Evolutionary conservation across 345 rosid genomes (phyloP).

Genomic region (Gynandropsis gynandra): DNA sequence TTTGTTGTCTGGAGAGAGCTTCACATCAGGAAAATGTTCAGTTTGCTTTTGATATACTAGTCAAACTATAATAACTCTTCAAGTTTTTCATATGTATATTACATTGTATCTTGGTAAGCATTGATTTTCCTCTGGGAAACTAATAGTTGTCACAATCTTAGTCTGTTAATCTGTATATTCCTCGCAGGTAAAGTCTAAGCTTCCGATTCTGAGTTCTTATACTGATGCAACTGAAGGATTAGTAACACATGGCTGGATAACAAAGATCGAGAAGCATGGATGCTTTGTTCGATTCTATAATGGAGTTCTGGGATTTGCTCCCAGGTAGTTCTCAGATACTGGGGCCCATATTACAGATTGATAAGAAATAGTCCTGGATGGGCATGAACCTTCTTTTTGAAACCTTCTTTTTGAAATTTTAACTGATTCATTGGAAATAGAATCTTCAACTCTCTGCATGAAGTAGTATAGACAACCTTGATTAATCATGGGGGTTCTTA

Average conservation of each 20-base stretch:
- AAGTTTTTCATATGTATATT: neutral
- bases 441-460: too few species aligned
- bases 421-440: too few species aligned
- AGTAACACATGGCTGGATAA: conserved; percentile 92
- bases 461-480: too few species aligned
- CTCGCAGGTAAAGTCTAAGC: conserved; percentile 88
- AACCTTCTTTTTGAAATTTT: too few species aligned
- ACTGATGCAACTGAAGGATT: conserved; percentile 78
- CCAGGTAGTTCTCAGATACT: conserved; percentile 46
- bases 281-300: conserved; percentile 92
- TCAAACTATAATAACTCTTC: neutral
- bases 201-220: conserved; percentile 68
- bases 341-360: neutral
- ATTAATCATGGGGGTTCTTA: too few species aligned
- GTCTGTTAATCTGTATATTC: conserved; percentile 13
- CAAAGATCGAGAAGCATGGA: conserved; percentile 89
- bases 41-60: neutral
- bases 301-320: conserved; percentile 95
- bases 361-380: too few species aligned
- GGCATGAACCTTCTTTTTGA: too few species aligned
- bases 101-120: too few species aligned
- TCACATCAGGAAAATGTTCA: conserved; percentile 5
- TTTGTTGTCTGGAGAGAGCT: conserved; percentile 1
- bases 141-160: neutral
- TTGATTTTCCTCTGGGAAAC: too few species aligned